Base-by-base conservation (phyloP, 1,139 yeast genomes). In the Blastobotrys raffinosifermentans region DNA sequence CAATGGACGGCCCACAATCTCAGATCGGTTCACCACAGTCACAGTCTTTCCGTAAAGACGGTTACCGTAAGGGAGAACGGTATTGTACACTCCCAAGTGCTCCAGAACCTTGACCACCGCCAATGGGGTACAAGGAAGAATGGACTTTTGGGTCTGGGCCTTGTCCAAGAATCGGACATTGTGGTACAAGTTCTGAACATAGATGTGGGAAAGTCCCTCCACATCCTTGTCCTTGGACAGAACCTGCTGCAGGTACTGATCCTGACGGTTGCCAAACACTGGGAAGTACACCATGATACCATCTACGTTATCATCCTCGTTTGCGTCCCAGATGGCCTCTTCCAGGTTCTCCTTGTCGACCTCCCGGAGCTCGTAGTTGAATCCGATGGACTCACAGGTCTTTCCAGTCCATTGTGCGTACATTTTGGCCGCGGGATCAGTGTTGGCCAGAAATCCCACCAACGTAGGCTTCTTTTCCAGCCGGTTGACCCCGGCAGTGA, bases 231-330 rank as follows among this genome's bases (percentile, higher is more conserved):
- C 89, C 21, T 81, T 69, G 15, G 82, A 49, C 9, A 91, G 87
- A 45, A 87, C 81, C 63, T 91, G 97, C 63, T 91, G 97, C 40
- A 91, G 64, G 59, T 93, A 91, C 61, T 84, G 95, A 59, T 91
- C 98, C 63, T 91, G 98, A 45, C 84, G 75, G 57, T 85, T 86
- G 2, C 96, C 96, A 63, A 86, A 91, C 3, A 91, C 97, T 1
- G 98, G 98, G 73, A 89, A 91, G 61, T 91, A 91, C n/a, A 91
- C 91, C 87, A 91, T 87, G 49, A 91, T 91, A 19, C 98, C 98
- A 56, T 86, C 81, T 23, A 91, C 86, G 1, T 60, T 52, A 38
- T 73, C 77, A 53, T 89, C 93, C 21, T 70, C 69, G 59, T 91
- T 91, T 42, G 97, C 96, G 35, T 73, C 76, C 39, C 87, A 73